Evolutionary conservation across 108 stramenopile species (phyloP).

Genomic region (Parietichytrium sp.): DNA sequence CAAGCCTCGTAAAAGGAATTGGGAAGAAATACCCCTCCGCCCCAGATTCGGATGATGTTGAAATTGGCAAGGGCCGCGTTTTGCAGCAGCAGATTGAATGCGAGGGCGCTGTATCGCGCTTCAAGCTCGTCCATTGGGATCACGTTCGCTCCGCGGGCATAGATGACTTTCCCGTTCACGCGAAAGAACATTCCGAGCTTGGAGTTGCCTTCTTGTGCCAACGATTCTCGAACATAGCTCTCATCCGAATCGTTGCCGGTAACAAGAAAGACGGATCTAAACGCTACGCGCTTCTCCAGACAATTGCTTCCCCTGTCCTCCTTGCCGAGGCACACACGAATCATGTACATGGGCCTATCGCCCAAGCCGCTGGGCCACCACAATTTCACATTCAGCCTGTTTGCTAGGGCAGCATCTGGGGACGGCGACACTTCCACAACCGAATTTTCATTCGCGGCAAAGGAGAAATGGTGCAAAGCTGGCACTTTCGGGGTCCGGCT

Average conservation of each 20-base stretch:
- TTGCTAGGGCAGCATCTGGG: not conserved
- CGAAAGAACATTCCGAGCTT: slow-evolving; percentile 58
- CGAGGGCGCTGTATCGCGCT: slow-evolving; percentile 50
- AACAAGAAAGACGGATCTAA: not conserved
- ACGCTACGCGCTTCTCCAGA: not conserved
- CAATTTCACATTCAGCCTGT: not conserved
- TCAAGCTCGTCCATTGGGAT: slow-evolving; percentile 69
- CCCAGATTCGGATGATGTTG: slow-evolving; percentile 61
- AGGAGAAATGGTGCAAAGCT: too few relatives aligned
- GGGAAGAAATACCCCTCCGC: slow-evolving; percentile 44
- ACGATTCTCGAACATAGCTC: not conserved
- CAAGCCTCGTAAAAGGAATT: slow-evolving; percentile 41
- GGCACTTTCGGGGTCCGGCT: too few relatives aligned
- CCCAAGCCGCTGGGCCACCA: slow-evolving; percentile 39
- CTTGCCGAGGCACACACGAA: not conserved
- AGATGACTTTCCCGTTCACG: slow-evolving; percentile 62
- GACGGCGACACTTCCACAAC: not conserved
- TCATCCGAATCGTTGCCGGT: slow-evolving; percentile 40
- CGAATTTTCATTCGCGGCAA: too few relatives aligned
- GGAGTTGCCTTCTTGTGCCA: not conserved
- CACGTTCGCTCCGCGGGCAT: slow-evolving; percentile 63
- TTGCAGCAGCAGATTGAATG: slow-evolving; percentile 49
- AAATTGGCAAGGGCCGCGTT: slow-evolving; percentile 59
- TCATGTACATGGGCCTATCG: not conserved
- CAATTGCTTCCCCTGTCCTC: not conserved